A percentile compares a stretch with the other conserved stretches of the same genome.
Evolutionary conservation across 1,284 basidiomycete species (phyloP).

Genomic region (Apiotrichum brassicae): DNA sequence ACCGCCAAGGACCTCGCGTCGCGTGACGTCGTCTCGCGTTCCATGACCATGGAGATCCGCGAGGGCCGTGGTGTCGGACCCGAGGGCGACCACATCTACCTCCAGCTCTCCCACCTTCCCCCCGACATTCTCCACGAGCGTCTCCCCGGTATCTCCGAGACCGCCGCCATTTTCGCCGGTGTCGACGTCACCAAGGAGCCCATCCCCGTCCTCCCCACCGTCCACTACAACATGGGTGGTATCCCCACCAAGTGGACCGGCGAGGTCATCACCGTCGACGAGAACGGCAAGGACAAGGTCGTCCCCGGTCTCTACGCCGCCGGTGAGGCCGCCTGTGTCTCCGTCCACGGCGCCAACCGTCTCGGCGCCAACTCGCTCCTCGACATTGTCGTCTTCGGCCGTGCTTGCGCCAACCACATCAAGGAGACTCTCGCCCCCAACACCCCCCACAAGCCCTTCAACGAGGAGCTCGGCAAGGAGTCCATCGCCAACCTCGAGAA

Average conservation of each 20-base stretch:
- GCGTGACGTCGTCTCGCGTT: conserved; percentile 97
- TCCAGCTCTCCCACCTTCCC: conserved; percentile 96
- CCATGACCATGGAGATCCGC: conserved; percentile 98
- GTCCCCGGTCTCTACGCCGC: conserved; percentile 98
- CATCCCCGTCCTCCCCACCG: conserved; percentile 91
- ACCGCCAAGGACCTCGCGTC: conserved; percentile 99
- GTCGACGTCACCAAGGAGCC: conserved; percentile 99
- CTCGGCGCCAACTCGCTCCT: conserved; percentile 98
- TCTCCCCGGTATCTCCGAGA: conserved; percentile 98
- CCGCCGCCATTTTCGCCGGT: conserved; percentile 96
- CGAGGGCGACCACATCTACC: conserved; percentile 95
- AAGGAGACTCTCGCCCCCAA: conserved; percentile 83
- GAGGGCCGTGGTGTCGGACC: conserved; percentile 99
- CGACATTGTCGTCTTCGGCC: conserved; percentile 98
- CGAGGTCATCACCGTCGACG: conserved; percentile 82
- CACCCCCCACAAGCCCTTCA: conserved; percentile 83
- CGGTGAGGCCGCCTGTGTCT: conserved; percentile 97
- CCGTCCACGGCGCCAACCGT: conserved; percentile 98
- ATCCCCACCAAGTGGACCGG: conserved; percentile 99
- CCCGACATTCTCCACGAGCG: conserved; percentile 94
- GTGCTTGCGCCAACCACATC: conserved; percentile 97
- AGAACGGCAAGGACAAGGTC: conserved; percentile 83
- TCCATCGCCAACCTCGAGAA: conserved; percentile 87
- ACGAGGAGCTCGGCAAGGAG: conserved; percentile 78
- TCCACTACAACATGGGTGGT: conserved; percentile 98